A percentile compares a stretch with the other conserved stretches of the same genome.
Conservation (phyloP, 1,284 basidiomycete species). For the Athelia sp. region DNA sequence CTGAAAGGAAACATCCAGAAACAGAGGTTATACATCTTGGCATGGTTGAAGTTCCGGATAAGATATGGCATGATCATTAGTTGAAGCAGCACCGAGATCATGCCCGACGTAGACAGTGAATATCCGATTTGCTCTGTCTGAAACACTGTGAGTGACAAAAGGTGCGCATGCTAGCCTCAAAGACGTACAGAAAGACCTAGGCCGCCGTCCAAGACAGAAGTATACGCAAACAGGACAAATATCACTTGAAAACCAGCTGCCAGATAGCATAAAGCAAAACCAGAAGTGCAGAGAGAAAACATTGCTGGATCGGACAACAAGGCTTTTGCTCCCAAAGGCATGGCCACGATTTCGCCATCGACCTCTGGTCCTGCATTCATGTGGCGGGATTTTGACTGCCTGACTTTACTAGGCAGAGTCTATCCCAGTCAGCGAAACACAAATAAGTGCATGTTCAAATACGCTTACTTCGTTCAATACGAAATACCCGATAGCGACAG, state of each 20-base stretch:
- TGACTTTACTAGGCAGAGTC: constrained; percentile 38
- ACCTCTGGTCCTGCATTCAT: background rate
- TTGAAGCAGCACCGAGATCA: constrained; percentile 38
- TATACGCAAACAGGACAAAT: constrained; percentile 66
- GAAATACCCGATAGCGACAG: constrained; percentile 38
- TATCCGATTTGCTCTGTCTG: constrained; percentile 61
- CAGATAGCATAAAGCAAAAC: constrained; percentile 50
- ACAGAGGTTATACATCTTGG: constrained; percentile 39
- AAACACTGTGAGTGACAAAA: constrained; percentile 8
- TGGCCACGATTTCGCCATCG: constrained; percentile 11
- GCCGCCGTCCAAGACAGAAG: constrained; percentile 52
- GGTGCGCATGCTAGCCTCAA: constrained; percentile 29
- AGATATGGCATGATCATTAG: constrained; percentile 42
- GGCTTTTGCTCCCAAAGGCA: constrained; percentile 25
- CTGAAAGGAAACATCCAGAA: constrained; percentile 44
- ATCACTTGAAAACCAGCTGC: constrained; percentile 60
- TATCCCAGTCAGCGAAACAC: constrained; percentile 16
- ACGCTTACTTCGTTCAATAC: constrained; percentile 50
- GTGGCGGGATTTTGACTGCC: background rate
- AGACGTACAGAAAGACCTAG: constrained; percentile 49
- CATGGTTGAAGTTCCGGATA: constrained; percentile 36
- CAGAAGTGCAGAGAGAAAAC: constrained; percentile 47
- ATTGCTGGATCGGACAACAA: constrained; percentile 48
- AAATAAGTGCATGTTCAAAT: background rate
- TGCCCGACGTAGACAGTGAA: constrained; percentile 42